Evolutionary conservation across 2,329 filamentous ascomycete genomes (phyloP), one percentile per base, ranked within the genome.

Genomic region (Aspergillus hortae): DNA sequence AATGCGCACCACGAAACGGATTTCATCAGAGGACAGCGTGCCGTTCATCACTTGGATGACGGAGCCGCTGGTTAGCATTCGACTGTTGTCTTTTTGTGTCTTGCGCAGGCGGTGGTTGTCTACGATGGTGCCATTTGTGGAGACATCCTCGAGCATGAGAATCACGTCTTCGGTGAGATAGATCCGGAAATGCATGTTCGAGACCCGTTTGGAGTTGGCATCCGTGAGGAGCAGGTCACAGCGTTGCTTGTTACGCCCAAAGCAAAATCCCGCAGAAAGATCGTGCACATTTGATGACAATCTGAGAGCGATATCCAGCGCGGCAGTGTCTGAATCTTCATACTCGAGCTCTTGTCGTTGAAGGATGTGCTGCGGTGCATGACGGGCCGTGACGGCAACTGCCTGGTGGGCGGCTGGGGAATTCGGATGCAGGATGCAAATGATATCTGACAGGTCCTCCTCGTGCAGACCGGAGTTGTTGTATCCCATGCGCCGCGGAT

Each of bases 151-250:
- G 11, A 97, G 77, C 90, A 99, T 96, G 58, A 96, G 80, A 51
- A 89, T 86, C 25, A 88, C 90, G 57, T 89, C 84, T n/a, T 85
- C 78, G 62, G 95, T 99, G 61, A 96, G 80, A 66, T 88, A 96
- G 56, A 99, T 95, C 48, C 90, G 87, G 68, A 97, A 99, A 68
- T 99, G 94, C n/a, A 88, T 80, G 67, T 97, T 96, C 76, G 92
- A 97, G 54, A 99, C 81, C 41, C 89, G 82, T 67, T 83, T 87
- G 48, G 82, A 76, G 0, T 82, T 81, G 59, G 92, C 87, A 56
- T 85, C 79, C 44, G 90, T 81, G 44, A 92, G 73, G 52, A 86
- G 72, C 47, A 89, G 77, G 64, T 99, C 94, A 70, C 89, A 94
- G 32, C 82, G 80, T 43, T 69, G 61, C 0, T 72, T 61, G 64